These are phyloP conservation scores for Trifolium pratense DNA, from an alignment of 306 rosid genomes.

Conservation along the genomic window DNA sequence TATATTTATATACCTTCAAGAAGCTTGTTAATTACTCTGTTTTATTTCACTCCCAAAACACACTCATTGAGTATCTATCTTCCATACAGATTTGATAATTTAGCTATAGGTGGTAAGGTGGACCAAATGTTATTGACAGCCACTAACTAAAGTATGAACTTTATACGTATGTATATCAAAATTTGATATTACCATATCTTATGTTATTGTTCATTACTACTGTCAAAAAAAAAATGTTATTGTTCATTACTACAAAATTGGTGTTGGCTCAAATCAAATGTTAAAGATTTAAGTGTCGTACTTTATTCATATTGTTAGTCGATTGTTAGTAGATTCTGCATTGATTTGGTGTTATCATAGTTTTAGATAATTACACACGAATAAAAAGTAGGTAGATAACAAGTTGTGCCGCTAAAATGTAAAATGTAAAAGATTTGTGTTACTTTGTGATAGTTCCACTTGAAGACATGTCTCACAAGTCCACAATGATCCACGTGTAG, in stretches of 20 bases:
- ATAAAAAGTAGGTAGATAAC: too few relatives aligned
- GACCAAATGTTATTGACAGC: constrained; percentile 28
- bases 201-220: background rate
- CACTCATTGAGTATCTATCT: background rate
- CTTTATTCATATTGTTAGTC: too few relatives aligned
- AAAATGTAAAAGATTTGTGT: too few relatives aligned
- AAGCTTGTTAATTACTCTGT: background rate
- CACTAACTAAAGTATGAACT: constrained; percentile 12
- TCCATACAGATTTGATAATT: background rate
- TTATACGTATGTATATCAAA: background rate
- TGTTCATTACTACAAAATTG: background rate
- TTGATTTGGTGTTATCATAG: too few relatives aligned
- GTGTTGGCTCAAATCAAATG: too few relatives aligned
- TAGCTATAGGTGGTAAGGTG: constrained; percentile 39
- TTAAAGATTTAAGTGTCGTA: too few relatives aligned
- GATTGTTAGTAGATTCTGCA: too few relatives aligned
- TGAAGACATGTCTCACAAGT: background rate
- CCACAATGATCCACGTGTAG: constrained; percentile 34
- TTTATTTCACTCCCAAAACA: constrained; percentile 3
- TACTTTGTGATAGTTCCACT: background rate
- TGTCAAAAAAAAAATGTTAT: too few relatives aligned
- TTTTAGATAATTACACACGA: too few relatives aligned
- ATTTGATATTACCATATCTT: background rate
- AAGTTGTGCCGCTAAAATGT: too few relatives aligned
- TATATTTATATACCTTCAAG: background rate